Percentiles rank a stretch among this genome's conserved stretches.
These are phyloP conservation scores for Pseudomassariella vexata DNA, from an alignment of 2,329 filamentous ascomycete species.

Conservation along the genomic window DNA sequence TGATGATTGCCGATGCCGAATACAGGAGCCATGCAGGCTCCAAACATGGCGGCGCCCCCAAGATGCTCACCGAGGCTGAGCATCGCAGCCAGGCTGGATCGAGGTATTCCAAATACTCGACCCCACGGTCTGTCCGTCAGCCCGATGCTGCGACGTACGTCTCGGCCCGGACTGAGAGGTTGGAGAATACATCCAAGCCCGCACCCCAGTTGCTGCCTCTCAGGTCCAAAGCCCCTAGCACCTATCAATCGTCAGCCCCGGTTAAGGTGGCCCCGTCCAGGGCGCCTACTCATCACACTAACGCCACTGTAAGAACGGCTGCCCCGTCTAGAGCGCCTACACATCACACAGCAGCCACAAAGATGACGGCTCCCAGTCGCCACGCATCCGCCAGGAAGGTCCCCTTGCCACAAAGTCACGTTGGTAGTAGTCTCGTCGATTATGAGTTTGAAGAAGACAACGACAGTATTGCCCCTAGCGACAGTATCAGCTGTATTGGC, in stretches of 20 bases:
- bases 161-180: conserved; percentile 34
- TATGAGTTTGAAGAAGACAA: conserved; percentile 42
- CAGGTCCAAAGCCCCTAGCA: too few relatives aligned
- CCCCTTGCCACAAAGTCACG: conserved; percentile 3
- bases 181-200: conserved; percentile 27
- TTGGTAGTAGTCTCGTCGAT: conserved; percentile 8
- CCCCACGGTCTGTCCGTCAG: conserved; percentile 14
- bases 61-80: conserved; percentile 18
- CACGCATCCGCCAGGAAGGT: conserved; percentile 3
- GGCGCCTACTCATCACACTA: conserved; percentile 10
- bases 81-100: conserved; percentile 21
- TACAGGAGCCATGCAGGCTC: conserved; percentile 33
- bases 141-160: conserved; percentile 38
- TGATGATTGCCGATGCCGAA: conserved; percentile 35
- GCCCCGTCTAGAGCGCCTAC: conserved; percentile 11
- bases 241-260: conserved; percentile 10
- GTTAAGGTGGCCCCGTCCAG: conserved; percentile 9
- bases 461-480: conserved; percentile 51
- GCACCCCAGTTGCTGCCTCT: background rate
- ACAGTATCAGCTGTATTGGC: conserved; percentile 59
- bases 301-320: conserved; percentile 5
- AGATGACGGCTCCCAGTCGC: conserved; percentile 2
- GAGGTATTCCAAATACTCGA: conserved; percentile 10
- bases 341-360: conserved; percentile 8
- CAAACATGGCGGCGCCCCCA: conserved; percentile 24